Evolutionary conservation across 2,329 filamentous ascomycete species (phyloP).

Genomic region (Fusarium albosuccineum): DNA sequence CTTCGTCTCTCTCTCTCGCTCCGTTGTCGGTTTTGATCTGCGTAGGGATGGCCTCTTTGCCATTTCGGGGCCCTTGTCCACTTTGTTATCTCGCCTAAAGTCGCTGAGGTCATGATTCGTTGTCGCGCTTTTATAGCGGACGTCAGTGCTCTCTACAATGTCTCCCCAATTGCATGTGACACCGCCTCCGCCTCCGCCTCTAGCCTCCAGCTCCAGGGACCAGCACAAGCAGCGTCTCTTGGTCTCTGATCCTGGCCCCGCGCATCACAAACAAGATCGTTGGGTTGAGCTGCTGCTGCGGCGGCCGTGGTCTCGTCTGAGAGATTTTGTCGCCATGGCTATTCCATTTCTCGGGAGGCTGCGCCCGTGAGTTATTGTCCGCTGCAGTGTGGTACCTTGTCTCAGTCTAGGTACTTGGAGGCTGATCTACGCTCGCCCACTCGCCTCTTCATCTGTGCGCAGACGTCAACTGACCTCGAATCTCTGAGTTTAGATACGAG

Average conservation of each 20-base stretch:
- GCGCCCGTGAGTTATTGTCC: constrained; percentile 59
- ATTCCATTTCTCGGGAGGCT: constrained; percentile 67
- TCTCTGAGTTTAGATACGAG: constrained; percentile 71
- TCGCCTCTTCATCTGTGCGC: constrained; percentile 15
- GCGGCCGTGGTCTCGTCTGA: constrained; percentile 9
- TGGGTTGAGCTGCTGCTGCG: constrained; percentile 19
- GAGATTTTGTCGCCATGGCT: constrained; percentile 56
- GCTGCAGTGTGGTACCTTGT: background rate
- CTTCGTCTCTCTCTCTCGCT: background rate
- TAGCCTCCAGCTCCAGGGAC: constrained; percentile 3
- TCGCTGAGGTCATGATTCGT: constrained; percentile 41
- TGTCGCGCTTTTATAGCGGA: constrained; percentile 12
- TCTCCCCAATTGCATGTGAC: constrained; percentile 46
- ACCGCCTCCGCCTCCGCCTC: constrained; percentile 41
- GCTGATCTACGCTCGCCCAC: constrained; percentile 14
- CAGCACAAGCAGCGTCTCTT: constrained; percentile 13
- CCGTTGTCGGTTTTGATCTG: background rate
- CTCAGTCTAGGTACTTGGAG: background rate
- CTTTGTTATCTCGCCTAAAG: constrained; percentile 29
- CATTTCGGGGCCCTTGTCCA: constrained; percentile 11
- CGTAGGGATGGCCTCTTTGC: constrained; percentile 9
- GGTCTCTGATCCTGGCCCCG: constrained; percentile 21
- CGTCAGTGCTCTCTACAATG: constrained; percentile 22
- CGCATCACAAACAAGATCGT: constrained; percentile 12
- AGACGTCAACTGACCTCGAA: constrained; percentile 30